These are phyloP conservation scores for Ustulina deusta DNA, from an alignment of 2,329 filamentous ascomycete genomes.

Conservation along the genomic window DNA sequence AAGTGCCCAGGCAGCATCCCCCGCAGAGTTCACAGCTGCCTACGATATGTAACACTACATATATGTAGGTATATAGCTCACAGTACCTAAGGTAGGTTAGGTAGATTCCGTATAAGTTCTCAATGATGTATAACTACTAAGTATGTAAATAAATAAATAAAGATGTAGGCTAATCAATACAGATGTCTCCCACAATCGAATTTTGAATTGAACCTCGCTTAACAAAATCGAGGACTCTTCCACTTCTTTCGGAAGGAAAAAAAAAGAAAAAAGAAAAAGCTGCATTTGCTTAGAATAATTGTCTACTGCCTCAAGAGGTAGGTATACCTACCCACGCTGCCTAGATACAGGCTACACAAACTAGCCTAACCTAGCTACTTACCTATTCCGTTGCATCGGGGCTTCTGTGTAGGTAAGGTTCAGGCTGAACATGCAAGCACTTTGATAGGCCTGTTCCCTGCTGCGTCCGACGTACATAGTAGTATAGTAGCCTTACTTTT, in stretches of 20 bases:
- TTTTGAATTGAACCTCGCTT: neutral
- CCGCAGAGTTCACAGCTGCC: neutral
- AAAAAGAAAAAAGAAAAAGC: neutral
- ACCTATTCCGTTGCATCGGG: neutral
- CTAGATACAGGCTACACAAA: neutral
- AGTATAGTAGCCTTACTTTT: constrained; percentile 22
- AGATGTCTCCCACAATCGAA: too few species aligned
- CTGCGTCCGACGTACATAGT: neutral
- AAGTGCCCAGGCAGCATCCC: constrained; percentile 8
- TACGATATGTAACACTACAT: neutral
- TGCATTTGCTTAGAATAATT: too few species aligned
- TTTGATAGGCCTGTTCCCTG: constrained; percentile 23
- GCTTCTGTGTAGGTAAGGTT: constrained; percentile 12
- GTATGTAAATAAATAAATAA: too few species aligned
- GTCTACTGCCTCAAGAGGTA: too few species aligned
- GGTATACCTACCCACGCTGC: too few species aligned
- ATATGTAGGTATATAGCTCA: too few species aligned
- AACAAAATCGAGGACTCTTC: neutral
- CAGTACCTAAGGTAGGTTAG: too few species aligned
- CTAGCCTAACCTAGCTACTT: neutral
- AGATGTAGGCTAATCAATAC: too few species aligned
- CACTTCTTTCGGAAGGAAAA: too few species aligned
- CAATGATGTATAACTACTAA: too few species aligned
- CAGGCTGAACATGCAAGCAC: constrained; percentile 25
- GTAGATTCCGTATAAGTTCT: too few species aligned